Percentiles rank a stretch among this genome's conserved stretches.
Evolutionary conservation across 2,329 filamentous ascomycete species (phyloP).

Genomic region (Triangularia verruculosa): DNA sequence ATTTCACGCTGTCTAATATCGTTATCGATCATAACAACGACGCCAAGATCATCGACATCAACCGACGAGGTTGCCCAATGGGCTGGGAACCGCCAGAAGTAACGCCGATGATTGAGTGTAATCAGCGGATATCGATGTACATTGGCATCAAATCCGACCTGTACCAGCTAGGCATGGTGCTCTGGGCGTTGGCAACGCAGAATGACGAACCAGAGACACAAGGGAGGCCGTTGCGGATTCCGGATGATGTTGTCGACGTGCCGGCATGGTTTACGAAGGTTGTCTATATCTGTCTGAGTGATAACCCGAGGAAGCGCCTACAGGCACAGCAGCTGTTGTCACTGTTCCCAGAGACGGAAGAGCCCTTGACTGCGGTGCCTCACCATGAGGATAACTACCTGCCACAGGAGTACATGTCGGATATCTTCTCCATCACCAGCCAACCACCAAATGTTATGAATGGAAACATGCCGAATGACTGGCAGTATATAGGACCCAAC

Average conservation of each 20-base stretch:
- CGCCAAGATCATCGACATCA: constrained; percentile 98
- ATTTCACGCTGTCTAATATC: constrained; percentile 96
- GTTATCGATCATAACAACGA: constrained; percentile 82
- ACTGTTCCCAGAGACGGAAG: constrained; percentile 56
- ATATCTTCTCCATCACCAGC: constrained; percentile 37
- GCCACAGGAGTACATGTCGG: constrained; percentile 39
- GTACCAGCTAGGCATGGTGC: constrained; percentile 93
- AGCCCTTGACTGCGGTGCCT: constrained; percentile 32
- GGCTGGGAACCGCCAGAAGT: constrained; percentile 98
- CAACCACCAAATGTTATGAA: constrained; percentile 33
- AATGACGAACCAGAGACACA: constrained; percentile 86
- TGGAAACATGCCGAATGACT: constrained; percentile 33
- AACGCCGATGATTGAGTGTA: constrained; percentile 76
- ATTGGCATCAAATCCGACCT: constrained; percentile 97
- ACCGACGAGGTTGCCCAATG: constrained; percentile 91
- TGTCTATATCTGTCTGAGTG: constrained; percentile 72
- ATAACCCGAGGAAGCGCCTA: constrained; percentile 67
- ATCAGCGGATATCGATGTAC: constrained; percentile 91
- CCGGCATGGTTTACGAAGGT: constrained; percentile 77
- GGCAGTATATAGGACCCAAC: constrained; percentile 40
- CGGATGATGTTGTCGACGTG: constrained; percentile 56
- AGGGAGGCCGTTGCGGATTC: constrained; percentile 63
- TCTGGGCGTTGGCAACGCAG: constrained; percentile 86
- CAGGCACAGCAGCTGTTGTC: constrained; percentile 70
- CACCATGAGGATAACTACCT: constrained; percentile 37